Base-by-base conservation (phyloP, 352 stramenopile genomes). In the Pythium scleroteichum region DNA sequence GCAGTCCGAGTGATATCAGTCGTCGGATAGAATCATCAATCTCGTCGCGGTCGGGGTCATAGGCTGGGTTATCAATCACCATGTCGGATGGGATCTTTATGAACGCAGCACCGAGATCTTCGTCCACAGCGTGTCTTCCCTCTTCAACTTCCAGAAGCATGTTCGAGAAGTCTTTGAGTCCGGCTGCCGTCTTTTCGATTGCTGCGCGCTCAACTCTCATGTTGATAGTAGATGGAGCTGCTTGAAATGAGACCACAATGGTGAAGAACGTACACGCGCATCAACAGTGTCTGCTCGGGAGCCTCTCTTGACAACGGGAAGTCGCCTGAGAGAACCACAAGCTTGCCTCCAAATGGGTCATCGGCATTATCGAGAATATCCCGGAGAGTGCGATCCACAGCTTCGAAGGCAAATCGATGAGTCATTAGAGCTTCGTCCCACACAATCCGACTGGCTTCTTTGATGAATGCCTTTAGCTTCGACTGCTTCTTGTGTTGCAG, bases 91-190 rank as follows among this genome's bases (percentile, higher is more conserved):
- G 58, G 17, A 60, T 14, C 38, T 66, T 66, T 13, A 54, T 60
- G 41, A 32, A 60, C 6, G 59, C 59, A 74, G 71, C 19, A 61
- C 54, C 22, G 10, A 35, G 29, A 10, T 35, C 29, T 35, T 35
- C 29, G 10, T 35, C 29, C 5, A 35, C 29, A 10, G 29, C 29
- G 10, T 35, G 29, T 10, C 29, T 35, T 35, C 29, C 29, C 29
- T 35, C 29, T 35, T 10, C 29, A 35, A 35, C 29, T 35, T 35
- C 5, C 5, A 35, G 29, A 5, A 35, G 29, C 5, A 35, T 10
- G 5, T 35, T 35, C 5, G 29, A 35, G 29, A 35, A 35, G 10
- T 5, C 29, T 35, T 5, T 10, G 10, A 35, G 29, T 10, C 10
- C 29, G 29, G 5, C 10, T 5, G 29, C 29, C 5, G 29, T 10